Base-by-base conservation (phyloP, 2,329 filamentous ascomycete genomes). In the Parastagonospora avenae region DNA sequence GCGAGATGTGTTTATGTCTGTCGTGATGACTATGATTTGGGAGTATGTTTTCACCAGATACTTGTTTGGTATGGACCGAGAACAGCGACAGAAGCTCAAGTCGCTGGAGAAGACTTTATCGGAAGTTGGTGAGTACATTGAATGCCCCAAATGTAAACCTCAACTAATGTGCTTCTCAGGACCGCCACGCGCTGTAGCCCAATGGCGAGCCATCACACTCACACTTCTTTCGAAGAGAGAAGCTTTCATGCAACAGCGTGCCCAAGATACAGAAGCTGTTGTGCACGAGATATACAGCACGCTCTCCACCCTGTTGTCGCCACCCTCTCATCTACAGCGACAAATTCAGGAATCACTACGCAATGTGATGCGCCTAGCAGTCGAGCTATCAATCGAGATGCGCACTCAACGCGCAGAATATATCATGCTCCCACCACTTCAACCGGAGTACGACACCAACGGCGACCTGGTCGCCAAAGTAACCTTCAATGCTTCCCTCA, bases 1-100 rank as follows among this genome's bases (percentile, higher is more conserved):
- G 54, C 87, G 93, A 53, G 93, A 97, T 72, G 87, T 97, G 51
- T 97, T 99, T 81, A 97, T 97, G 91, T 94, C 92, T 32, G 92
- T 99, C 74, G 91, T 93, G 48, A 97, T 97, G 92, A 94, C 90
- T 55, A 97, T 99, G 92, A 87, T 99, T 44, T 99, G 92, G 92
- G 94, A 99, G 75, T 97, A 95, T 69, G 88, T 99, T 71, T 99
- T 99, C 72, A 97, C 93, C 8, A 87, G 94, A 58, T 99, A 99
- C 74, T 86, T 99, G 24, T 99, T 99, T 72, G 94, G 94, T 65
- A 96, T 99, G 91, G 94, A 99, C 72, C 85, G 92, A 64, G 94
- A 97, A 75, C 94, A 99, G 76, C 86, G 94, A 64, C 92, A 97
- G 75, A 97, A 97, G 76, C 87, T 99, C 73, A 97, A 99, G 79